Evolutionary conservation across 768 basidiomycete genomes (phyloP).

Genomic region (Nevesoporus exiguus): DNA sequence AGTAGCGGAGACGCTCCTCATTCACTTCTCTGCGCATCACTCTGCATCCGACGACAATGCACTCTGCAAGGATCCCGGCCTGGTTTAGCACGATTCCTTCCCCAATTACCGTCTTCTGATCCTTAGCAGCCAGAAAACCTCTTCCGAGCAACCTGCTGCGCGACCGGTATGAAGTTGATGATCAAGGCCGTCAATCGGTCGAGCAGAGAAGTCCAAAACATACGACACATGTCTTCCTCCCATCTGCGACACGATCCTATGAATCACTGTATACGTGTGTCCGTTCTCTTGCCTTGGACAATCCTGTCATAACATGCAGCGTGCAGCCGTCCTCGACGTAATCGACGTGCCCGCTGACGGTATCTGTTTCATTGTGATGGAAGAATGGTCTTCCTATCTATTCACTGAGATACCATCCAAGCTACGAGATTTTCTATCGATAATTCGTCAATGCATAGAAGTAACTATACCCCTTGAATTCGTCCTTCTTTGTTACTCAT

Average conservation of each 20-base stretch:
- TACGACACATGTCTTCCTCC: constrained; percentile 52
- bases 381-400: constrained; percentile 71
- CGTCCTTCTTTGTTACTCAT: neutral
- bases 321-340: constrained; percentile 60
- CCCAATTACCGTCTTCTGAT: constrained; percentile 6
- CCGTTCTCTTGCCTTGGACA: neutral
- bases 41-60: constrained; percentile 48
- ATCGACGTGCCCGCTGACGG: constrained; percentile 51
- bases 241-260: constrained; percentile 53
- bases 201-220: constrained; percentile 62
- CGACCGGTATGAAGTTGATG: constrained; percentile 52
- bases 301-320: constrained; percentile 8
- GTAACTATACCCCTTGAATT: constrained; percentile 32
- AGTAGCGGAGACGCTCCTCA: constrained; percentile 14
- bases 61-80: constrained; percentile 67
- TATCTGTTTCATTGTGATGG: constrained; percentile 72
- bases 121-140: constrained; percentile 59
- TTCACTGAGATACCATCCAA: constrained; percentile 50
- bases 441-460: constrained; percentile 67
- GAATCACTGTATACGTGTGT: constrained; percentile 78
- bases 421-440: constrained; percentile 50
- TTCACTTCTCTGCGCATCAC: constrained; percentile 32
- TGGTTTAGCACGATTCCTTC: constrained; percentile 42
- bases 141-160: constrained; percentile 59
- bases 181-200: constrained; percentile 63